Evolutionary conservation across 345 rosid species (phyloP), one percentile per base, ranked within the genome.

Genomic region (Euphorbia lathyris): DNA sequence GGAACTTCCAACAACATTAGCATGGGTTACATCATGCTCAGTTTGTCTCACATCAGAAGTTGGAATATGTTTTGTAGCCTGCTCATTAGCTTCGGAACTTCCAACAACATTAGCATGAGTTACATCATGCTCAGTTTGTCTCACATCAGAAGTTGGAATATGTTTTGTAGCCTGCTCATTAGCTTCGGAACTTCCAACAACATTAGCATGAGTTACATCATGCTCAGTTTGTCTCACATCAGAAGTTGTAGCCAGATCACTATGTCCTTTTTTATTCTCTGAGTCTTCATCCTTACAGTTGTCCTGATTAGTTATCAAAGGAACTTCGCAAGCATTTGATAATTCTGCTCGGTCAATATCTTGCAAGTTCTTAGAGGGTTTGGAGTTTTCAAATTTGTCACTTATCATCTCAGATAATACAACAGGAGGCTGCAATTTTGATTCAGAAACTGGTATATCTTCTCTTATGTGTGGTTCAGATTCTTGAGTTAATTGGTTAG

Each of bases 1-100:
- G 71, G 76, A 53, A 72, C 66, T 79, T 38, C 48, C 84, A 72
- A 70, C 45, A 70, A 72, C 70, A 72, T 67, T 67, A 67, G 50
- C 75, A 63, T 61, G 59, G 61, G 70, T 60, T 36, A 38, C 52
- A 65, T 63, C 77, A 67, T 59, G 78, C 75, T 80, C 72, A 10
- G 47, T 77, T 70, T 70, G 63, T 59, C 77, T 75, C 59, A 30
- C 32, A n/a, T n/a, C n/a, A n/a, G n/a, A n/a, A n/a, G n/a, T n/a
- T n/a, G n/a, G n/a, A 23, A 52, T 30, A 60, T 59, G 55, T 40
- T 63, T 67, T 67, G 53, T 40, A 43, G 10, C 48, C 26, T 40
- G 69, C 68, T 43, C 52, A 66, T 48, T 61, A 67, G 53, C 53
- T 59, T 66, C 78, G 71, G 76, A 53, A 72, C 66, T 79, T 38